These are phyloP conservation scores for Fusarium praegraminearum DNA, from an alignment of 2,329 filamentous ascomycete genomes.

Conservation along the genomic window DNA sequence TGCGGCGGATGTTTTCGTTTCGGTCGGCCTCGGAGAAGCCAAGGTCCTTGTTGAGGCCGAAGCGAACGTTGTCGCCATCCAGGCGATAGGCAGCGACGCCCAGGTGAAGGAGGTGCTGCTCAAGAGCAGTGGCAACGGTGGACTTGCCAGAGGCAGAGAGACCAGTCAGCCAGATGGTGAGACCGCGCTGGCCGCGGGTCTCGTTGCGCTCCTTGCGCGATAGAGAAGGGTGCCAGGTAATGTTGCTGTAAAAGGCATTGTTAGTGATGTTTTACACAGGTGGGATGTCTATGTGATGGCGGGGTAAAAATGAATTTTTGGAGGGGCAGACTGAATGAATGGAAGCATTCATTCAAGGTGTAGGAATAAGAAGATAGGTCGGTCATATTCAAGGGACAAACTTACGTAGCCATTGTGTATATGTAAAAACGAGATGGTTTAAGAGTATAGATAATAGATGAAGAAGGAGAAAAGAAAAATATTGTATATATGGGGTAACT, in stretches of 20 bases:
- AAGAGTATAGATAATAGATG: conserved; percentile 1
- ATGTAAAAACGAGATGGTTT: conserved; percentile 8
- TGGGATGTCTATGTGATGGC: conserved; percentile 24
- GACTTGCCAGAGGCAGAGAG: conserved; percentile 97
- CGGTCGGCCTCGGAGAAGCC: conserved; percentile 93
- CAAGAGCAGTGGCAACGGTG: conserved; percentile 94
- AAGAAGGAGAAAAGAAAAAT: conserved; percentile 10
- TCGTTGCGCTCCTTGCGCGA: conserved; percentile 80
- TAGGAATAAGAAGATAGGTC: neutral
- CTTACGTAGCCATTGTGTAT: conserved; percentile 53
- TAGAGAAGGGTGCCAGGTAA: conserved; percentile 88
- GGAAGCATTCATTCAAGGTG: neutral
- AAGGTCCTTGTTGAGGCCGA: conserved; percentile 97
- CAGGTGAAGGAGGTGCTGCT: conserved; percentile 93
- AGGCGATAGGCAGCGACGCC: conserved; percentile 89
- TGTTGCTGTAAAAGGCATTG: conserved; percentile 71
- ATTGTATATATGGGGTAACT: neutral
- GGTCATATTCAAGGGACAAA: conserved; percentile 6
- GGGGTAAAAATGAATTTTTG: conserved; percentile 28
- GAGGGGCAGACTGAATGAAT: conserved; percentile 11
- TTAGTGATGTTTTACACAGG: conserved; percentile 19
- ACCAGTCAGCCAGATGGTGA: conserved; percentile 98
- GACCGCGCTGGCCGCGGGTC: conserved; percentile 84
- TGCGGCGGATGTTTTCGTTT: conserved; percentile 97
- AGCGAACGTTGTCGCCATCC: conserved; percentile 98